Percentiles rank a stretch among this genome's conserved stretches.
phyloP scores from a whole-genome alignment of 2,329 filamentous ascomycete genomes.

The Fusarium odoratissimum region DNA sequence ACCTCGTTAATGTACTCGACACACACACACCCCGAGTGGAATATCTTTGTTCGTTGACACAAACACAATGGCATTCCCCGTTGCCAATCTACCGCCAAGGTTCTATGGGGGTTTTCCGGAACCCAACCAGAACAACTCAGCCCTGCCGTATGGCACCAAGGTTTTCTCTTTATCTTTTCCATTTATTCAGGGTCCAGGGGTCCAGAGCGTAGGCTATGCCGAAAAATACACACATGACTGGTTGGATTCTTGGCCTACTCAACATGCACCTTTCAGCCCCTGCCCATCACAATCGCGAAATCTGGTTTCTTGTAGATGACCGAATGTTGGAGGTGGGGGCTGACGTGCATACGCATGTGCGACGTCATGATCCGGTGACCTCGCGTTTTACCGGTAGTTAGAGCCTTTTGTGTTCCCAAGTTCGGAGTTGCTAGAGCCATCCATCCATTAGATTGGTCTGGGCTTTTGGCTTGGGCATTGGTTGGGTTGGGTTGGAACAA shows the following conservation, averaged over 20 bases:
- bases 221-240: conserved; percentile 19
- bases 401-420: conserved; percentile 16
- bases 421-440: conserved; percentile 2
- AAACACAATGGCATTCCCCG: neutral
- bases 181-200: conserved; percentile 38
- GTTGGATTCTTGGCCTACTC: neutral
- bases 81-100: conserved; percentile 13
- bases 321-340: conserved; percentile 25
- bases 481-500: conserved; percentile 24
- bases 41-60: neutral
- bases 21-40: neutral
- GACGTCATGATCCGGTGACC: conserved; percentile 42
- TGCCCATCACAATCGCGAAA: conserved; percentile 26
- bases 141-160: conserved; percentile 28
- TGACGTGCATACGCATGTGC: conserved; percentile 44
- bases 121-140: conserved; percentile 34
- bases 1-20: neutral
- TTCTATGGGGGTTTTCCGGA: conserved; percentile 11
- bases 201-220: conserved; percentile 17
- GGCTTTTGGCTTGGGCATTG: conserved; percentile 28
- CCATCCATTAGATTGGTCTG: conserved; percentile 7
- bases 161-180: neutral
- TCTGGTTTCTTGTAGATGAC: conserved; percentile 39
- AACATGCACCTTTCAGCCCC: conserved; percentile 13
- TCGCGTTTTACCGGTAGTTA: conserved; percentile 8